Percentiles rank a stretch among this genome's conserved stretches.
These are phyloP conservation scores for Ustanciosporium gigantosporum DNA, from an alignment of 1,284 basidiomycete species.

Conservation along the genomic window DNA sequence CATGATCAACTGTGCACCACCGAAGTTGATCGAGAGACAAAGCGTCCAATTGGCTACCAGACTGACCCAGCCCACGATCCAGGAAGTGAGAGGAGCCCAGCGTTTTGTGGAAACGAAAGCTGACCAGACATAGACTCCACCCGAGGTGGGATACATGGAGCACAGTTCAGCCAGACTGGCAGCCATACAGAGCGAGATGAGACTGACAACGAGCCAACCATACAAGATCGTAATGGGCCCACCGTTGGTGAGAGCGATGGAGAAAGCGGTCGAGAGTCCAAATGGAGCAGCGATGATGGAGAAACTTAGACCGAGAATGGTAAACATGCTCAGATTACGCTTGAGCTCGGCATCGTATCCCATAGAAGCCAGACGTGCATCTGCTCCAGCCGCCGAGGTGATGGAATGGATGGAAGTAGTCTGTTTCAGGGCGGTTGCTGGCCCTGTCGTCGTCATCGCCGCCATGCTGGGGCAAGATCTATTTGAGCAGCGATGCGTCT, in stretches of 20 bases:
- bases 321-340: constrained; percentile 63
- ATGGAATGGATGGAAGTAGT: constrained; percentile 41
- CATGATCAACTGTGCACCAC: constrained; percentile 64
- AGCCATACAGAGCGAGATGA: constrained; percentile 64
- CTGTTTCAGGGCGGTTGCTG: constrained; percentile 19
- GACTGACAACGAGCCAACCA: constrained; percentile 63
- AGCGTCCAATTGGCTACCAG: constrained; percentile 64
- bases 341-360: constrained; percentile 64
- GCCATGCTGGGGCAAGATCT: no score
- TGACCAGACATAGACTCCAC: constrained; percentile 65
- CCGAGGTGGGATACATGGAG: constrained; percentile 64
- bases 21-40: constrained; percentile 64
- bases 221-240: constrained; percentile 62
- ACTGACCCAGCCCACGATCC: constrained; percentile 64
- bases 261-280: constrained; percentile 62
- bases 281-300: constrained; percentile 64
- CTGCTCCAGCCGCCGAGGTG: constrained; percentile 47
- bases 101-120: constrained; percentile 63
- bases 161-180: constrained; percentile 64
- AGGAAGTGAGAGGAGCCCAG: constrained; percentile 63
- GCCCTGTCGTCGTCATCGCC: no score
- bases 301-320: constrained; percentile 63
- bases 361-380: constrained; percentile 61
- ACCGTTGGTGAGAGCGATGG: constrained; percentile 63
- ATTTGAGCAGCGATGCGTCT: no score